Conservation (phyloP, 495 filamentous ascomycete genomes). For the Aspergillus cavernicola region DNA sequence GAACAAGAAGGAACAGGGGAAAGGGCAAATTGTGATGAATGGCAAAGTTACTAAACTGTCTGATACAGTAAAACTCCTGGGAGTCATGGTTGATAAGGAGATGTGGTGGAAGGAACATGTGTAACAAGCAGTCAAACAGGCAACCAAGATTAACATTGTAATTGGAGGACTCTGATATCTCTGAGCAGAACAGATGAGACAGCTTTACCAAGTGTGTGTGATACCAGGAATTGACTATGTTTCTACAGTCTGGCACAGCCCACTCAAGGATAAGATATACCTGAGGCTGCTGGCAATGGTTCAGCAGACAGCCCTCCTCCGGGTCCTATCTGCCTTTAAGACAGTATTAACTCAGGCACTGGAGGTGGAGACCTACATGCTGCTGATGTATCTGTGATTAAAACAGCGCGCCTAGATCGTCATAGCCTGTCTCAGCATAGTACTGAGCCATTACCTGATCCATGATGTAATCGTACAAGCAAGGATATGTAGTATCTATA, state of each 20-base stretch:
- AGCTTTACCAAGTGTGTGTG: conserved; percentile 24
- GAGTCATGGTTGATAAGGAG: conserved; percentile 21
- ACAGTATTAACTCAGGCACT: conserved; percentile 12
- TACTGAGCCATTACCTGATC: conserved; percentile 11
- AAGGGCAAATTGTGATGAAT: conserved; percentile 15
- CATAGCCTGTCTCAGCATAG: conserved; percentile 5
- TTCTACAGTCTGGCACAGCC: conserved; percentile 20
- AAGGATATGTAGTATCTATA: conserved; percentile 12
- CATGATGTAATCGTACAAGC: conserved; percentile 6
- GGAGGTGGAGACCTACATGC: conserved; percentile 12
- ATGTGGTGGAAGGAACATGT: conserved; percentile 23
- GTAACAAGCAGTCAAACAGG: conserved; percentile 21
- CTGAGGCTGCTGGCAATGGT: conserved; percentile 14
- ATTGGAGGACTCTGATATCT: conserved; percentile 17
- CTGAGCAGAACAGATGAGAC: conserved; percentile 21
- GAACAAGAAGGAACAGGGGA: neutral
- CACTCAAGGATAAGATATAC: conserved; percentile 18
- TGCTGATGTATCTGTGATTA: conserved; percentile 12
- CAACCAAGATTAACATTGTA: conserved; percentile 17
- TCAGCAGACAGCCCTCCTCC: conserved; percentile 12
- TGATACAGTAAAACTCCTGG: conserved; percentile 20
- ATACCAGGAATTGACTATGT: conserved; percentile 19
- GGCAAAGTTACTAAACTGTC: conserved; percentile 11
- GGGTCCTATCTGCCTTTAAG: conserved; percentile 7
- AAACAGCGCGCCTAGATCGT: conserved; percentile 4